phyloP scores from a whole-genome alignment of 163 green algal genomes.

The Chlamydomonas reinhardtii region DNA sequence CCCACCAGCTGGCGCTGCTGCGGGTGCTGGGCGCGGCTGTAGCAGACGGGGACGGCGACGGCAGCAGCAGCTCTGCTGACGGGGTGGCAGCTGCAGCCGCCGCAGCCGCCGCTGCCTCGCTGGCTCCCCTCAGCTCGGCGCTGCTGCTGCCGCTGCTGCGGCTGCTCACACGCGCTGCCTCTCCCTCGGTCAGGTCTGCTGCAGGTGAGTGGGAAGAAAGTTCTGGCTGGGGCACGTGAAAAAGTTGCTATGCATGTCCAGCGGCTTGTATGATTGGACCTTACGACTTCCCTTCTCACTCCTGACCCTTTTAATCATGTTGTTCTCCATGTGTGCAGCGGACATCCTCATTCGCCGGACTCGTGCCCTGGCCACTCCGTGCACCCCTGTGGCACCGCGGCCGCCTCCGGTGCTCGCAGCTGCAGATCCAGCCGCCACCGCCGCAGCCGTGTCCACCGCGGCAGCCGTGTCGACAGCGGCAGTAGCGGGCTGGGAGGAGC shows the following conservation, averaged over 20 bases:
- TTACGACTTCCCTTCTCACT: not conserved
- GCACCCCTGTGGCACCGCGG: no score
- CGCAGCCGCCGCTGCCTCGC: not conserved
- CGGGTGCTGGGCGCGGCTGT: not conserved
- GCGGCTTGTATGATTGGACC: no score
- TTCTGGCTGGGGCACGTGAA: no score
- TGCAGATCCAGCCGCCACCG: not conserved
- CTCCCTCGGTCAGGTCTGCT: not conserved
- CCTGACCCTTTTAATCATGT: no score
- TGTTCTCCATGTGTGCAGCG: not conserved
- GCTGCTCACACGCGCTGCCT: constrained; percentile 7
- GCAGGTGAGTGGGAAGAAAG: constrained; percentile 22
- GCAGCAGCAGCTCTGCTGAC: not conserved
- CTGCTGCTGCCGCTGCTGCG: constrained; percentile 53
- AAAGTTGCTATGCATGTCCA: no score
- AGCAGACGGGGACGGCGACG: not conserved
- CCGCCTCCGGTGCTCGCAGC: not conserved
- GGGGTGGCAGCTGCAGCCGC: not conserved
- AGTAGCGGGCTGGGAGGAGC: not conserved
- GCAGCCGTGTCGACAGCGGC: not conserved
- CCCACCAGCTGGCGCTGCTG: not conserved
- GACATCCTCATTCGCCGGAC: constrained; percentile 6
- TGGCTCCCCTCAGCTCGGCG: constrained; percentile 16
- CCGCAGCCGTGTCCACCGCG: not conserved
- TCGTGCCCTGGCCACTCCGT: not conserved